A percentile compares a stretch with the other conserved stretches of the same genome.
Evolutionary conservation across 441 rosid genomes (phyloP).

Genomic region (Eruca vesicaria): DNA sequence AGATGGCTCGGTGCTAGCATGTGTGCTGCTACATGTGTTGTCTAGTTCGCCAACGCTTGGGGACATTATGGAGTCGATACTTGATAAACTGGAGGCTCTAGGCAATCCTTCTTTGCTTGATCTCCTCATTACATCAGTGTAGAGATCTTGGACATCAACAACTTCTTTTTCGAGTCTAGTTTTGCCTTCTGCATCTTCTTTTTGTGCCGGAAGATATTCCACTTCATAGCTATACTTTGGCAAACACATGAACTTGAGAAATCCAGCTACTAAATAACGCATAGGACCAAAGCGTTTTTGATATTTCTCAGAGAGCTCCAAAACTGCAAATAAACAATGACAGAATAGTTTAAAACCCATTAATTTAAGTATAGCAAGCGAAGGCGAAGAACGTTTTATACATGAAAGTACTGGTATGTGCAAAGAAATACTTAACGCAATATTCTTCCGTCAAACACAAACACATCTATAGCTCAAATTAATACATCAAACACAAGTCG

Average conservation of each 20-base stretch:
- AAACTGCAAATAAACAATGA: constrained; percentile 50
- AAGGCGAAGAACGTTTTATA: too few relatives aligned
- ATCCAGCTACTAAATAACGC: constrained; percentile 96
- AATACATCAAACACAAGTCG: neutral
- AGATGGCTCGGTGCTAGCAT: constrained; percentile 89
- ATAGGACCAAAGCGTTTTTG: constrained; percentile 94
- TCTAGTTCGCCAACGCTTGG: constrained; percentile 82
- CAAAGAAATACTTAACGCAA: too few relatives aligned
- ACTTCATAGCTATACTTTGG: constrained; percentile 93
- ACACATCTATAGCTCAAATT: neutral
- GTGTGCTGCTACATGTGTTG: constrained; percentile 69
- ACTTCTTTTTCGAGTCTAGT: constrained; percentile 32
- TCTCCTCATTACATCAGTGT: constrained; percentile 77
- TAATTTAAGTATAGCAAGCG: neutral
- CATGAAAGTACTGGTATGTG: too few relatives aligned
- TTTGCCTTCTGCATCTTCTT: constrained; percentile 58
- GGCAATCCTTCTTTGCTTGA: constrained; percentile 81
- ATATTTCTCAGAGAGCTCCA: constrained; percentile 92
- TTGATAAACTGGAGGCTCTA: constrained; percentile 94
- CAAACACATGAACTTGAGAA: constrained; percentile 90
- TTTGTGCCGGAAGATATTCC: constrained; percentile 85
- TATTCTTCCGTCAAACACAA: too few relatives aligned
- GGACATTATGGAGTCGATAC: constrained; percentile 94
- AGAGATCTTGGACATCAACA: constrained; percentile 75
- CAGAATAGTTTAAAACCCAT: constrained; percentile 6